Conservation (phyloP, 257 asterid species). For the Schizonepeta tenuifolia region DNA sequence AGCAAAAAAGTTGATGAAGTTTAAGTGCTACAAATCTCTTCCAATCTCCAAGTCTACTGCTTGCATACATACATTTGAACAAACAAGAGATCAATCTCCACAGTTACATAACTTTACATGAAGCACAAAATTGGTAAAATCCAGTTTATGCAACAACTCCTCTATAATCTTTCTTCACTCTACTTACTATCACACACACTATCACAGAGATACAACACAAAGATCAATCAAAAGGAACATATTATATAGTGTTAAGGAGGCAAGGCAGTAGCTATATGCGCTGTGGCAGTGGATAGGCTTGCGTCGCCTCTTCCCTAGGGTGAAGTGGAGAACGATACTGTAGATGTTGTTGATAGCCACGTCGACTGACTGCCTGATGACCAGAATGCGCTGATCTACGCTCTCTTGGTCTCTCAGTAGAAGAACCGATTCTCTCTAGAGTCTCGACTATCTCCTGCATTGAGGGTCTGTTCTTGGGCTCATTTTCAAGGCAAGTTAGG, state of each 20-base stretch:
- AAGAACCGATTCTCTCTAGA: conserved; percentile 42
- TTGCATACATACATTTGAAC: not conserved
- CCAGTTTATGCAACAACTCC: too few species aligned
- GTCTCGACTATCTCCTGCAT: conserved; percentile 57
- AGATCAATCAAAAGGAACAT: too few species aligned
- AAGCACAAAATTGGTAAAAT: too few species aligned
- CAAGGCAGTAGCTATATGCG: conserved; percentile 25
- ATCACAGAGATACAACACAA: too few species aligned
- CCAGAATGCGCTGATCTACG: conserved; percentile 29
- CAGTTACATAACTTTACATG: too few species aligned
- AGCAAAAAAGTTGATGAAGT: not conserved
- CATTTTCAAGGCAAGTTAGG: conserved; percentile 49
- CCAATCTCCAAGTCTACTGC: not conserved
- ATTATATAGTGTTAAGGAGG: too few species aligned
- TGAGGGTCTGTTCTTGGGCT: conserved; percentile 55
- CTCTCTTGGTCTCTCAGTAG: conserved; percentile 42
- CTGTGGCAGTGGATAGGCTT: conserved; percentile 63
- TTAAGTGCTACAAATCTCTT: not conserved
- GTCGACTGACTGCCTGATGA: conserved; percentile 27
- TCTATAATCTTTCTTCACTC: too few species aligned
- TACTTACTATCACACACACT: too few species aligned
- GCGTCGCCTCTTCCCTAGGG: conserved; percentile 43
- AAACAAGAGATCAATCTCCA: not conserved
- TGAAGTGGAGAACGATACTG: conserved; percentile 53
- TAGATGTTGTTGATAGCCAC: conserved; percentile 32